phyloP scores from a whole-genome alignment of 371 early-diverging fungal species.

The Saksenaea vasiformis region DNA sequence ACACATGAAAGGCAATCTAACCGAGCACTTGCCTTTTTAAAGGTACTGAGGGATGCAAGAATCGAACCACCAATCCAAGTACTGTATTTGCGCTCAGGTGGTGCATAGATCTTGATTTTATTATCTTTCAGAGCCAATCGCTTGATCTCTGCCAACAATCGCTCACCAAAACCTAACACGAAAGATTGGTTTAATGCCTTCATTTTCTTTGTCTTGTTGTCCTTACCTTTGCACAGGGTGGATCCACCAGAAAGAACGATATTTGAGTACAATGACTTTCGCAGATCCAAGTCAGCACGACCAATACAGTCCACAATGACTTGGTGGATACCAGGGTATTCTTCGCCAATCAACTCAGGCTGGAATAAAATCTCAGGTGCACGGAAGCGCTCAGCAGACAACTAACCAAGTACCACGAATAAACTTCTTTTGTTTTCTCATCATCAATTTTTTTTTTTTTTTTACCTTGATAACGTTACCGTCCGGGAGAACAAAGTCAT shows the following conservation, averaged over 20 bases:
- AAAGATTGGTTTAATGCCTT: conserved; percentile 5
- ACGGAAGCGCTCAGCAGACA: conserved; percentile 83
- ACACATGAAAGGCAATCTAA: not conserved
- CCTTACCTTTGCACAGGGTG: conserved; percentile 66
- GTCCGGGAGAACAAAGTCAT: conserved; percentile 90
- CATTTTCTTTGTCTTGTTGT: not conserved
- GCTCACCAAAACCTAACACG: conserved; percentile 84
- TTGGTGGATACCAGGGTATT: conserved; percentile 90
- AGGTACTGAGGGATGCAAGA: conserved; percentile 79
- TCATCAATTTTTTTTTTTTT: not conserved
- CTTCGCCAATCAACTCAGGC: conserved; percentile 88
- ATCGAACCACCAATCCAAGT: conserved; percentile 98
- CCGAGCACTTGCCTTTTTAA: conserved; percentile 16
- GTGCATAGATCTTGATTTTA: conserved; percentile 95
- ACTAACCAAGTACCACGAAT: conserved; percentile 31
- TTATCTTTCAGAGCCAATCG: conserved; percentile 81
- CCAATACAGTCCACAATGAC: conserved; percentile 87
- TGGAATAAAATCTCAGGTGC: conserved; percentile 91
- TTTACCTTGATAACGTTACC: conserved; percentile 82
- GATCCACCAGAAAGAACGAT: conserved; percentile 94
- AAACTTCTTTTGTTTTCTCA: too few relatives aligned
- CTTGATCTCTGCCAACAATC: conserved; percentile 87
- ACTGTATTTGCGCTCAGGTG: conserved; percentile 96
- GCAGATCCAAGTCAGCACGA: conserved; percentile 89
- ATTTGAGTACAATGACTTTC: conserved; percentile 84